Conservation (phyloP, 805 yeast species). For the Yamadazyma sp. region DNA sequence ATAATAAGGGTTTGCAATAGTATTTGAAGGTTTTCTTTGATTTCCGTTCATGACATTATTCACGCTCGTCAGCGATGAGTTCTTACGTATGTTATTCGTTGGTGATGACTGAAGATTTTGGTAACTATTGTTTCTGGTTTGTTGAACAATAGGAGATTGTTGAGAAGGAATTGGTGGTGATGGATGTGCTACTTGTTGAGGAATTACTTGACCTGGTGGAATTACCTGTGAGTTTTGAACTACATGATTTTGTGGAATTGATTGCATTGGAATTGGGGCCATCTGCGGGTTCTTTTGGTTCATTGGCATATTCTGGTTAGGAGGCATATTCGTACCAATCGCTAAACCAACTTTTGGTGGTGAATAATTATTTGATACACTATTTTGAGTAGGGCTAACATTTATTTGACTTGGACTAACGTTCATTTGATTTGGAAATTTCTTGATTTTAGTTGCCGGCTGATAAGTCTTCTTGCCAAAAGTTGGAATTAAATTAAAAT, state of each 20-base stretch:
- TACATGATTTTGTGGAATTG: not conserved
- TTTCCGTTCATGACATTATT: slow-evolving; percentile 2
- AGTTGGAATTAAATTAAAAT: slow-evolving; percentile 31
- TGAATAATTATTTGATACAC: slow-evolving; percentile 6
- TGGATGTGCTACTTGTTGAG: not conserved
- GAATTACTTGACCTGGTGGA: not conserved
- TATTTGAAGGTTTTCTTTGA: slow-evolving; percentile 5
- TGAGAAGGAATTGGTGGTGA: not conserved
- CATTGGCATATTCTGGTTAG: slow-evolving; percentile 5
- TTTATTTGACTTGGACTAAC: not conserved
- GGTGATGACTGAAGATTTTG: not conserved
- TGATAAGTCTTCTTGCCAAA: slow-evolving; percentile 27
- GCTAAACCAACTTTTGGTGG: slow-evolving; percentile 10
- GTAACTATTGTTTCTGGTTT: not conserved
- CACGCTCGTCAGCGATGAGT: slow-evolving; percentile 2
- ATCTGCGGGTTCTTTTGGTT: slow-evolving; percentile 5
- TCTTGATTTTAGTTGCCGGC: slow-evolving; percentile 34
- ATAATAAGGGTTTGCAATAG: slow-evolving; percentile 2
- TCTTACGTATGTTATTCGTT: slow-evolving; percentile 4
- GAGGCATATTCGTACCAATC: too few relatives aligned
- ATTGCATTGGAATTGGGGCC: not conserved
- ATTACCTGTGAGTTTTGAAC: too few relatives aligned
- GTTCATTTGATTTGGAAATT: slow-evolving; percentile 9
- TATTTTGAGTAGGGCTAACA: slow-evolving; percentile 5
- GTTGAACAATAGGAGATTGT: not conserved